Conservation (phyloP, 2,329 filamentous ascomycete genomes). For the Ophiostoma quercus region DNA sequence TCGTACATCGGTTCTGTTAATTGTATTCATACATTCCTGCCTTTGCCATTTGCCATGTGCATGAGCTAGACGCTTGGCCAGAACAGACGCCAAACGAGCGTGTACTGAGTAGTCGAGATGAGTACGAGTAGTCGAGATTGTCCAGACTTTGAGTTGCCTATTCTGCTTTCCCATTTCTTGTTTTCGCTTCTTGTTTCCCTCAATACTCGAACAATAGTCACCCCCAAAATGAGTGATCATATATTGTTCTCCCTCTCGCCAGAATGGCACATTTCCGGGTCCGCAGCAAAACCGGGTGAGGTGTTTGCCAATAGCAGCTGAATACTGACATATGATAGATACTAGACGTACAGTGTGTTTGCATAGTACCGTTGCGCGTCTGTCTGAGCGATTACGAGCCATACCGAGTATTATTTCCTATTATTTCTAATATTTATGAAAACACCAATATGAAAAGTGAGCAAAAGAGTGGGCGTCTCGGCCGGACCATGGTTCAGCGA, state of each 20-base stretch:
- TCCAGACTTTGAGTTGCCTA: background rate
- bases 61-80: slow-evolving; percentile 7
- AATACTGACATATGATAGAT: slow-evolving; percentile 1
- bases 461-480: slow-evolving; percentile 5
- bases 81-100: slow-evolving; percentile 9
- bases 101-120: too few relatives aligned
- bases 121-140: background rate
- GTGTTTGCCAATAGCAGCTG: background rate
- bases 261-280: background rate
- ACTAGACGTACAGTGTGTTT: background rate
- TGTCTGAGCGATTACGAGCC: slow-evolving; percentile 6
- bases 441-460: slow-evolving; percentile 1
- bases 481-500: background rate
- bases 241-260: background rate
- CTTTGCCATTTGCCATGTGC: background rate
- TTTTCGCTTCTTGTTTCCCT: background rate
- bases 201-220: background rate
- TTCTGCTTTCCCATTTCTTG: background rate
- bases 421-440: background rate
- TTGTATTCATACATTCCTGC: background rate
- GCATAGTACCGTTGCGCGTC: background rate
- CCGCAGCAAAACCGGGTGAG: background rate
- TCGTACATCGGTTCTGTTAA: background rate
- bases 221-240: background rate
- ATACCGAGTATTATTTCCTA: background rate